Percentiles rank a stretch among this genome's conserved stretches.
phyloP scores from a whole-genome alignment of 148 eudicot genomes.

The Diospyros kaki region DNA sequence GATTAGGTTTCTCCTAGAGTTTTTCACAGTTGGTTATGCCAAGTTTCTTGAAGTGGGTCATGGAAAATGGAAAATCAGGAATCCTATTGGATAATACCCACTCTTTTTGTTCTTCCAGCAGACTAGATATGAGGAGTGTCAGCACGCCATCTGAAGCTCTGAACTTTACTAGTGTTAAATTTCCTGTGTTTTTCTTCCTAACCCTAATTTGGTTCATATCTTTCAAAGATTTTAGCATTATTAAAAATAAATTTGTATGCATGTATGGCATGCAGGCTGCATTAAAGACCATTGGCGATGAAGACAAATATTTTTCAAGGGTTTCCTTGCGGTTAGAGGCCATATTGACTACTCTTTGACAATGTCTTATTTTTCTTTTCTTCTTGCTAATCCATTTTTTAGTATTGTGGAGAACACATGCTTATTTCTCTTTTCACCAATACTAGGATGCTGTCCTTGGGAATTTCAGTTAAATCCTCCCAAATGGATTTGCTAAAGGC shows the following conservation, averaged over 20 bases:
- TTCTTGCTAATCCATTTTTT: neutral
- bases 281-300: constrained; percentile 83
- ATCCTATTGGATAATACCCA: no score
- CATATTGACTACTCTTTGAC: neutral
- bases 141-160: no score
- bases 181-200: constrained; percentile 13
- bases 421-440: constrained; percentile 14
- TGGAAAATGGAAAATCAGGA: no score
- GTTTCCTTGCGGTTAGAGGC: constrained; percentile 77
- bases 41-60: no score
- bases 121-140: no score
- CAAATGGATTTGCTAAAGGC: constrained; percentile 57
- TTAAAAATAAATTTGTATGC: constrained; percentile 2
- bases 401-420: constrained; percentile 8
- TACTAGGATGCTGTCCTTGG: constrained; percentile 72
- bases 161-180: no score
- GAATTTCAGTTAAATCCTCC: constrained; percentile 58
- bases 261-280: constrained; percentile 64
- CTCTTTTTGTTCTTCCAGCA: no score
- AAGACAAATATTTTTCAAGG: constrained; percentile 82
- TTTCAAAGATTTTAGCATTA: constrained; percentile 1
- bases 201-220: neutral
- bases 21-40: no score
- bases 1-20: no score
- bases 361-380: neutral